phyloP scores from a whole-genome alignment of 108 stramenopile genomes.

The Discostella stelligeroides region DNA sequence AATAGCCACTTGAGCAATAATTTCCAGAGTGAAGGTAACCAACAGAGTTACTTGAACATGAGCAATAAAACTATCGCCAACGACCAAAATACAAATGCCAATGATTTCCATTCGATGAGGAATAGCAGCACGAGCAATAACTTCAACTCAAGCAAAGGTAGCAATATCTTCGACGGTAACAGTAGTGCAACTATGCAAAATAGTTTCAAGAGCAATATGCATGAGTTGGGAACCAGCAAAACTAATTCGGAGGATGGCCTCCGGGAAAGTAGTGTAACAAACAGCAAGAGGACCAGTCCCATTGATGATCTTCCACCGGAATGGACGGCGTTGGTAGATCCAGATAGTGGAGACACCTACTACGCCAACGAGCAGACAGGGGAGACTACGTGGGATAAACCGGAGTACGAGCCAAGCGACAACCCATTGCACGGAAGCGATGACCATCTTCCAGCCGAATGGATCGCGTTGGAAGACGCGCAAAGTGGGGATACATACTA shows the following conservation, averaged over 20 bases:
- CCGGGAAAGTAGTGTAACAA: too few species aligned
- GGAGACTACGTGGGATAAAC: conserved; percentile 58
- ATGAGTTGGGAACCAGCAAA: not conserved
- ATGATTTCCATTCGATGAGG: not conserved
- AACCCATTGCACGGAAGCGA: not conserved
- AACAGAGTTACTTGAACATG: not conserved
- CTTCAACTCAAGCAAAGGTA: too few species aligned
- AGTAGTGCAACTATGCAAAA: not conserved
- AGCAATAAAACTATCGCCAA: not conserved
- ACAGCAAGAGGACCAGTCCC: too few species aligned
- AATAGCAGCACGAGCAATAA: not conserved
- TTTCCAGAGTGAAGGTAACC: not conserved
- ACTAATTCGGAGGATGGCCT: not conserved
- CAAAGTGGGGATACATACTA: conserved; percentile 60
- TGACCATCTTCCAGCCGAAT: conserved; percentile 45
- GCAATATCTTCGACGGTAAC: too few species aligned
- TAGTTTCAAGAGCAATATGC: not conserved
- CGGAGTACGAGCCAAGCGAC: not conserved
- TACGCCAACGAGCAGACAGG: conserved; percentile 84
- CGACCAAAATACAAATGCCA: not conserved
- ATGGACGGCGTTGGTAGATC: conserved; percentile 75
- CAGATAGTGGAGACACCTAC: conserved; percentile 66
- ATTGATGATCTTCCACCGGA: conserved; percentile 44
- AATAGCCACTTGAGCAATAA: conserved; percentile 1
- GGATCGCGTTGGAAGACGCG: conserved; percentile 65